Base-by-base conservation (phyloP, 345 rosid genomes). In the Aurinia saxatilis region DNA sequence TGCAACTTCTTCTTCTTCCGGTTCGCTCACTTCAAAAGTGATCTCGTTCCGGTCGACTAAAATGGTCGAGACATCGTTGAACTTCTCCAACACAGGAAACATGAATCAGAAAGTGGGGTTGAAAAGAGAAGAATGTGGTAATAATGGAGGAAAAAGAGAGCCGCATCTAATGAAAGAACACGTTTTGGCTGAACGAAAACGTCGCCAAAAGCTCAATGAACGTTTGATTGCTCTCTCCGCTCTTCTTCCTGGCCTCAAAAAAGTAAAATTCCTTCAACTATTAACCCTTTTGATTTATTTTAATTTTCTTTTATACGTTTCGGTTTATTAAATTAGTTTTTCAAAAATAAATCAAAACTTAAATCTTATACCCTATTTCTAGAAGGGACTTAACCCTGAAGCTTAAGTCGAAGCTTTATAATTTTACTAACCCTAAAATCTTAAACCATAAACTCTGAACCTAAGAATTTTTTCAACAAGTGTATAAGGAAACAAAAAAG, bases 121-220 rank as follows among this genome's bases (percentile, higher is more conserved):
- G 10, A 57, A 63, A 37, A 57, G 65, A 46, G 62, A 46, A 54
- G 63, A 70, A 21, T 54, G 50, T 63, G 44, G 50, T 66, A 52
- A 8, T 4, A 49, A 16, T 49, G 69, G 60, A 49, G 65, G 70
- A 17, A 71, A 30, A 63, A 57, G 70, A 64, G 70, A 64, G 25
- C 70, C 75, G 31, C 66, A 64, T 56, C 38, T 50, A 6, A 0
- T 71, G 34, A 71, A 81, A 61, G 98, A 91, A 49, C 98, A 91
- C 65, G 83, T 90, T n/a, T 67, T 90, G 8, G 93, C 97, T 3
- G 97, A 90, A 77, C 68, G 95, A 47, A 87, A 90, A 70, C 80
- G 97, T 3, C 67, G 97, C 41, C 91, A 90, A 57, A 87, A 78
- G 80, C 87, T 90, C 40, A 84, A 73, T 59, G 95, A 87, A 63